These are phyloP conservation scores for Gossypium ekmanianum DNA, from an alignment of 345 rosid genomes.

Conservation along the genomic window DNA sequence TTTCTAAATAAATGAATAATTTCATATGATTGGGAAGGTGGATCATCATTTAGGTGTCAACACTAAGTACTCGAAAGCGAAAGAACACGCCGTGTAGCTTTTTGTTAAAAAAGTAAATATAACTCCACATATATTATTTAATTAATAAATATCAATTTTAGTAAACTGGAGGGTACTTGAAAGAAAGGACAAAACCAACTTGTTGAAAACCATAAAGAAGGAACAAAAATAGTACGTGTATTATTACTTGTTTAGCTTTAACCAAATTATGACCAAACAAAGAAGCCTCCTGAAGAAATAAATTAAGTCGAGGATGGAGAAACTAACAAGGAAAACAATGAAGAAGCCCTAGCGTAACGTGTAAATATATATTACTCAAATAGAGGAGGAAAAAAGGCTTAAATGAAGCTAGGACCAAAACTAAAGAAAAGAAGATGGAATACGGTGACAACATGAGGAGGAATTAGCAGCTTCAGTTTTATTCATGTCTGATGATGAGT, in stretches of 20 bases:
- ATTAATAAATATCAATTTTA: background rate
- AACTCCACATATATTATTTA: background rate
- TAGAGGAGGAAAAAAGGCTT: too few relatives aligned
- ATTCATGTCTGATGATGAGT: background rate
- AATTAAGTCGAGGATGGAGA: background rate
- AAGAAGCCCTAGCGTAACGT: background rate
- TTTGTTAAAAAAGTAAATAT: background rate
- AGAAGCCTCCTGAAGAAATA: background rate
- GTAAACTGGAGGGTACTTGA: background rate
- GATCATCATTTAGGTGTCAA: slow-evolving; percentile 6
- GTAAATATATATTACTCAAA: background rate
- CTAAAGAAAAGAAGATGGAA: background rate
- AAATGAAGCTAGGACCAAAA: too few relatives aligned
- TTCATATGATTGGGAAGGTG: slow-evolving; percentile 10
- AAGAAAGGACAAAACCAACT: background rate
- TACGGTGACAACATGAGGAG: background rate
- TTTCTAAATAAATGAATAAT: background rate
- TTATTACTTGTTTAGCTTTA: too few relatives aligned
- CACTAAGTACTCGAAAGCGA: slow-evolving; percentile 7
- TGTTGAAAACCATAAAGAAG: background rate
- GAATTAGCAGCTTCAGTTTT: background rate
- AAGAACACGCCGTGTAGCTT: background rate
- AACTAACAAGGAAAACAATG: background rate
- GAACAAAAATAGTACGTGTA: background rate
- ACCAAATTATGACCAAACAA: too few relatives aligned